Base-by-base conservation (phyloP, 345 rosid species). In the Gossypium raimondii region DNA sequence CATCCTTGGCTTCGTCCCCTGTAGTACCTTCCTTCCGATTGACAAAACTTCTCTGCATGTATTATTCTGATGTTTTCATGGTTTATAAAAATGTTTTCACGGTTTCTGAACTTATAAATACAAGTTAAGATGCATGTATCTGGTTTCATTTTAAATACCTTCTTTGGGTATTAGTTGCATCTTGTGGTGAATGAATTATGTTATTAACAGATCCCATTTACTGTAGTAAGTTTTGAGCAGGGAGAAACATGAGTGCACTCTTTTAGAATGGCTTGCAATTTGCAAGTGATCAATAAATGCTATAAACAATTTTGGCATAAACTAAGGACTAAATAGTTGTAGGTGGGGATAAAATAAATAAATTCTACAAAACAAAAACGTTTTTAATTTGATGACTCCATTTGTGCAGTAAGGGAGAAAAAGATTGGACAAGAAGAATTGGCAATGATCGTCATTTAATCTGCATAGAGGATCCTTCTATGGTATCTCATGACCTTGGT, bases 381-480 rank as follows among this genome's bases (percentile, higher is more conserved):
- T 44, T 44, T 50, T 18, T 18, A 51, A 45, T 14, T 50, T 6
- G 29, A 24, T 58, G 76, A 9, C 69, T 48, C 8, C 4, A 60
- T 60, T 44, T 62, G 51, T 69, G 69, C 91, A 95, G 99, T 85
- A 95, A 95, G 82, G 88, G 74, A 77, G 93, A 87, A 48, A 95
- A 95, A 76, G 94, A 90, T 78, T 93, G 99, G 99, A 95, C 98
- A 29, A 89, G 97, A 78, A 90, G 99, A 79, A 77, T 91, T 4
- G 98, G 96, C 75, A 95, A 95, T 52, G 98, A 95, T 76, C 88
- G 97, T 9, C 99, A 95, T 82, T 82, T 95, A 91, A 95, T 95
- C 86, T 93, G 99, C 92, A 95, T 95, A 77, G 99, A 95, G 85
- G 99, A 95, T 80, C 99, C 99, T 0, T 95, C 93, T 47, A 91